Percentiles rank a stretch among this genome's conserved stretches.
phyloP scores from a whole-genome alignment of 768 basidiomycete species.

The Lepiota venenata region DNA sequence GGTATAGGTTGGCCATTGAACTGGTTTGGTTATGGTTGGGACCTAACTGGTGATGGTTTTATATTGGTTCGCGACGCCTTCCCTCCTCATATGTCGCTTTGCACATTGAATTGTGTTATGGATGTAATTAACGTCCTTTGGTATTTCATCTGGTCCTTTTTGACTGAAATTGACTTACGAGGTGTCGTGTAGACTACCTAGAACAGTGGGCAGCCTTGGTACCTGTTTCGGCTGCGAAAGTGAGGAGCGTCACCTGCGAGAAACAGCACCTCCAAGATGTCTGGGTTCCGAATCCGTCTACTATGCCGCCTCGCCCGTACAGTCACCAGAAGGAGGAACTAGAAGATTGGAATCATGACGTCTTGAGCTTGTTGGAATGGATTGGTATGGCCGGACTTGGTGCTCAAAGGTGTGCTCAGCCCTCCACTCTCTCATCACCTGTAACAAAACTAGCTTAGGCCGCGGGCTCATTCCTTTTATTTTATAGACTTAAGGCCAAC shows the following conservation, averaged over 20 bases:
- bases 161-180: too few species aligned
- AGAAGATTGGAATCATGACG: constrained; percentile 49
- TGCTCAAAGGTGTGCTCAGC: constrained; percentile 51
- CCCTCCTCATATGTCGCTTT: not conserved
- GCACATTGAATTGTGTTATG: not conserved
- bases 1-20: too few species aligned
- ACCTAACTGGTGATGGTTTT: not conserved
- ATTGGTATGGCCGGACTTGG: constrained; percentile 66
- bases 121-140: too few species aligned
- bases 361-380: constrained; percentile 63
- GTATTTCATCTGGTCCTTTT: too few species aligned
- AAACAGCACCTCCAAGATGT: constrained; percentile 5
- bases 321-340: constrained; percentile 24
- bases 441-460: not conserved
- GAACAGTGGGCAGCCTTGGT: constrained; percentile 1
- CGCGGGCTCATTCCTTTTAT: not conserved
- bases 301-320: constrained; percentile 15
- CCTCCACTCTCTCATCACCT: not conserved
- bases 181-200: not conserved
- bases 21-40: too few species aligned
- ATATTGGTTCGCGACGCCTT: constrained; percentile 1
- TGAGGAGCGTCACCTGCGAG: constrained; percentile 1
- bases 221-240: not conserved
- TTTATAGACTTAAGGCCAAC: constrained; percentile 49
- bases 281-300: constrained; percentile 1